phyloP scores from a whole-genome alignment of 2,329 filamentous ascomycete species.

The Moelleriella libera region DNA sequence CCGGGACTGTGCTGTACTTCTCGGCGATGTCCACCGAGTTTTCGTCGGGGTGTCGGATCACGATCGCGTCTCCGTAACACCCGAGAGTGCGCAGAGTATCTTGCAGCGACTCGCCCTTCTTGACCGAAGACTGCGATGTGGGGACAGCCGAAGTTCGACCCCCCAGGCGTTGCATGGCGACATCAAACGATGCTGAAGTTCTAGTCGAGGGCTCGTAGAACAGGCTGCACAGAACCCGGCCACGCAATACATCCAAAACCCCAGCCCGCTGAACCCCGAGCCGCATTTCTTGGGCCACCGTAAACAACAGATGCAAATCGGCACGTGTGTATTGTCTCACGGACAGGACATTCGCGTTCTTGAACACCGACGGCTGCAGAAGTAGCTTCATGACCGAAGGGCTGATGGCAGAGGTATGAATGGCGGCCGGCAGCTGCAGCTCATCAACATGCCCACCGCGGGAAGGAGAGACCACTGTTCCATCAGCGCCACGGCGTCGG shows the following conservation, averaged over 20 bases:
- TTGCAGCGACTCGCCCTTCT: conserved; percentile 88
- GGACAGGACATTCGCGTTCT: conserved; percentile 77
- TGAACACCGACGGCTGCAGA: conserved; percentile 66
- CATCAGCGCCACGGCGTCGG: conserved; percentile 15
- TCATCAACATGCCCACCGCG: conserved; percentile 23
- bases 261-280: conserved; percentile 87
- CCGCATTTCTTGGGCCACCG: conserved; percentile 94
- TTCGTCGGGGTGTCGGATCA: conserved; percentile 86
- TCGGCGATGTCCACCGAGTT: conserved; percentile 67
- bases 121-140: conserved; percentile 72
- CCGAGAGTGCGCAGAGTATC: conserved; percentile 88
- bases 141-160: conserved; percentile 73
- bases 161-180: conserved; percentile 95
- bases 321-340: conserved; percentile 80
- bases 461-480: conserved; percentile 9
- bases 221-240: conserved; percentile 76
- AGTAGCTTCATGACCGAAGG: conserved; percentile 60
- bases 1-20: conserved; percentile 77
- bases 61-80: conserved; percentile 88
- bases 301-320: conserved; percentile 88
- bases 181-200: conserved; percentile 90
- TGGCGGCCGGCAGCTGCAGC: conserved; percentile 28
- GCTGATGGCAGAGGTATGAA: conserved; percentile 36
- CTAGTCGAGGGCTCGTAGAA: conserved; percentile 98
- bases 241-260: conserved; percentile 73